Conservation (phyloP, 2,329 filamentous ascomycete species). For the Calonectria leucothoes region DNA sequence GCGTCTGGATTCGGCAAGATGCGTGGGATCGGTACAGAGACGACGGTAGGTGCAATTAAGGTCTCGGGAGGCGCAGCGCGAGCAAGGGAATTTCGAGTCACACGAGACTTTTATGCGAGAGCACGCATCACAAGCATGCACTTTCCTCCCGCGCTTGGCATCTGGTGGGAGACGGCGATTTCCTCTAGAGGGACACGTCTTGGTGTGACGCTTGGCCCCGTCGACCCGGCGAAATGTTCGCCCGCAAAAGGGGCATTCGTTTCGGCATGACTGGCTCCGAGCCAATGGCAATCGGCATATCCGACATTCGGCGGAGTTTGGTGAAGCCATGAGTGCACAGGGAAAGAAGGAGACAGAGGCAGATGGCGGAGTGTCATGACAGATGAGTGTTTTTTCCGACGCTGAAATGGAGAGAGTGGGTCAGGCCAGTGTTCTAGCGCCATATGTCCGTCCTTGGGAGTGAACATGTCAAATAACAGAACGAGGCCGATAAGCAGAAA, state of each 20-base stretch:
- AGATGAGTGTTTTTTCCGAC: background rate
- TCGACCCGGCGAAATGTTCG: conserved; percentile 29
- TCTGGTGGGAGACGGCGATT: conserved; percentile 15
- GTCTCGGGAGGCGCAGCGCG: background rate
- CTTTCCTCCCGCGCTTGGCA: conserved; percentile 27
- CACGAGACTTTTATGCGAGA: conserved; percentile 14
- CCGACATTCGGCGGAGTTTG: background rate
- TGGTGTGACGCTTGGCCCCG: conserved; percentile 24
- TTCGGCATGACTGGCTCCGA: background rate
- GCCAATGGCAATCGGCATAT: background rate
- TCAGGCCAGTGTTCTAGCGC: background rate
- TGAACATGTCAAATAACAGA: background rate
- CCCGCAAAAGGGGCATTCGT: conserved; percentile 25
- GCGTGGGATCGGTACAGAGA: conserved; percentile 11
- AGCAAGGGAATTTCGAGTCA: conserved; percentile 2
- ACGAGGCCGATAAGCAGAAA: background rate
- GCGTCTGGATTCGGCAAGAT: background rate
- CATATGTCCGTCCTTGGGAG: background rate
- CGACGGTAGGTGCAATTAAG: conserved; percentile 23
- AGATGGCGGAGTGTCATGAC: background rate
- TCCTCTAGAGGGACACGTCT: conserved; percentile 18
- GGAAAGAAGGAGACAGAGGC: background rate
- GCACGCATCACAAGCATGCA: conserved; percentile 28
- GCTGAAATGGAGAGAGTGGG: background rate
- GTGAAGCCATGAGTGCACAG: background rate